Base-by-base conservation (phyloP, 768 basidiomycete species). In the Kwoniella bestiolae region DNA sequence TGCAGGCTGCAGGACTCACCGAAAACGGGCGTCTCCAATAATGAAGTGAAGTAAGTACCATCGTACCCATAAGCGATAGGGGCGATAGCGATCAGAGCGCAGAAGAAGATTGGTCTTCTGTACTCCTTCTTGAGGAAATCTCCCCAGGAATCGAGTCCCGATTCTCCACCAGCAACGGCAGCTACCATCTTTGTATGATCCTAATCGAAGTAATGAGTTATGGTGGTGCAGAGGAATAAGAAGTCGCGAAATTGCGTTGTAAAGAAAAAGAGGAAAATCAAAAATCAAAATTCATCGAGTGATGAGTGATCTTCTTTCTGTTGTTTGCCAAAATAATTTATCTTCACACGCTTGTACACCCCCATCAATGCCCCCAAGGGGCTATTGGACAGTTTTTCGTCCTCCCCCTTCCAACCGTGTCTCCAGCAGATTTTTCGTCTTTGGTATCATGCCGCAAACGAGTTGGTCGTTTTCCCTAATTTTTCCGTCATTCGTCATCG, bases 41-140 rank as follows among this genome's bases (percentile, higher is more conserved):
- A 67, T 45, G 74, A 73, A 28, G 77, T 78, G 49, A 78, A 78
- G 65, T 78, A 75, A 16, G 77, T 78, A 62, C 77, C 77, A 65
- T 78, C 76, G 61, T 70, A 70, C 34, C 69, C 69, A 49, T 67
- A 70, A 18, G 65, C 65, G 14, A 70, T 63, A 16, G 69, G 69
- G 9, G 65, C 69, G 41, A 66, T 57, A 32, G 69, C 59, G 44
- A 70, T 63, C 12, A 70, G 32, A 23, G 63, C 61, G 34, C 69
- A 70, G 41, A 70, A 70, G 3, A 70, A 18, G 46, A 70, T 70
- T 2, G 69, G 56, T 53, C 69, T 56, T 56, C 69, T 45, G 45
- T 70, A 70, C 21, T 70, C 69, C 51, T 68, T 68, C 28, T 52
- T 59, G 51, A 68, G 60, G 51, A 53, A 62, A 41, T 68, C 67